Base-by-base conservation (phyloP, 257 asterid species). In the Avicennia marina region DNA sequence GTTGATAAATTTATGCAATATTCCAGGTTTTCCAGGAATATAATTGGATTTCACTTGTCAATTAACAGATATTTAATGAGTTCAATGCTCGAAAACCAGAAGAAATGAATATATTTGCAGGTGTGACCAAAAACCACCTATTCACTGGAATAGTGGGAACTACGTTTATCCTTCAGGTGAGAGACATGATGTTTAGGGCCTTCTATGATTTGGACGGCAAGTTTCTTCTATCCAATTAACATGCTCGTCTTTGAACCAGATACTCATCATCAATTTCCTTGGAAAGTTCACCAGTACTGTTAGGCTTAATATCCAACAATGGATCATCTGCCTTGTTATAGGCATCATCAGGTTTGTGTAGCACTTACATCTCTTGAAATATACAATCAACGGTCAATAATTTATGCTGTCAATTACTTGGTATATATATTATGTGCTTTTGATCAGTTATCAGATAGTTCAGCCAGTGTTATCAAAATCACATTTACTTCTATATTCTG, bases 81-180 rank as follows among this genome's bases (percentile, higher is more conserved):
- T 73, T 91, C 58, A 91, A 87, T 68, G 84, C 96, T 31, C 82
- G 98, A 61, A 81, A 91, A 69, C 96, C 96, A 11, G 96, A 91
- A 36, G 81, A 85, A 65, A 21, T 79, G 33, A 83, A 91, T 62
- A 86, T 91, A 63, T 87, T 91, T 59, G 26, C 71, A 4, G 98
- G 98, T 2, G 89, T 85, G 77, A 83, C 90, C 34, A 85, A 91
- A 64, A 87, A 83, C 76, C 80, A 58, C 63, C 89, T 91, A 74
- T 90, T 91, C 70, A 55, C 58, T 17, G 96, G 88, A 52, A 89
- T 91, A 51, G 88, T 91, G 42, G 98, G 93, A 72, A 49, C 69
- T 19, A 87, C 98, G 53, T 75, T 85, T 33, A 56, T 91, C 43
- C 90, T 91, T 63, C 90, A 82, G 86, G 94, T 87, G 39, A 74